Evolutionary conservation across 2,329 filamentous ascomycete species (phyloP).

Genomic region (Colletotrichum tabaci): DNA sequence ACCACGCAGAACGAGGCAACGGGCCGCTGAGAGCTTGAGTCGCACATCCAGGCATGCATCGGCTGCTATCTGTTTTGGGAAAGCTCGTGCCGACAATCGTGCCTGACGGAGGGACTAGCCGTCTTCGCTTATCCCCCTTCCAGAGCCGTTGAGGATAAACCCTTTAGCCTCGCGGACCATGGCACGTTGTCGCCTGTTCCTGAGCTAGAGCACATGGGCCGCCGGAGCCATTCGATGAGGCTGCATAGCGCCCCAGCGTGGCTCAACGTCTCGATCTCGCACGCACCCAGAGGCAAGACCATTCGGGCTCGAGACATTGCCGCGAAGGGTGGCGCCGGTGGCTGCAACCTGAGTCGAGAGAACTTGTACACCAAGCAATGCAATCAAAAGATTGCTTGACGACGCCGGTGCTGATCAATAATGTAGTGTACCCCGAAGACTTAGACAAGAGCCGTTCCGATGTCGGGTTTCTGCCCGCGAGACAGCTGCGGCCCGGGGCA

Average conservation of each 20-base stretch:
- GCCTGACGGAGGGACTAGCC: not conserved
- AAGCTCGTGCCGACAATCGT: not conserved
- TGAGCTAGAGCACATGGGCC: not conserved
- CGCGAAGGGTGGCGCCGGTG: not conserved
- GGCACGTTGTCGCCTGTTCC: conserved; percentile 22
- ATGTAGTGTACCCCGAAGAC: not conserved
- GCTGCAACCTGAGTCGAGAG: not conserved
- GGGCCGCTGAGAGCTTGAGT: not conserved
- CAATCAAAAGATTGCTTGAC: not conserved
- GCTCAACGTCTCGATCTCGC: not conserved
- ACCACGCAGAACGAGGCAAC: conserved; percentile 7
- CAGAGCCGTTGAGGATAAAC: not conserved
- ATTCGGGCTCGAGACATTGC: not conserved
- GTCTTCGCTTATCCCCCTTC: conserved; percentile 19
- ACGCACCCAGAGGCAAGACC: conserved; percentile 1
- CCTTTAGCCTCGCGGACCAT: conserved; percentile 21
- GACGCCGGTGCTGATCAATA: not conserved
- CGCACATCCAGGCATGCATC: conserved; percentile 3
- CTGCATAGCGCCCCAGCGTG: not conserved
- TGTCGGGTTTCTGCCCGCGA: conserved; percentile 12
- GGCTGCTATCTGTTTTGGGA: conserved; percentile 1
- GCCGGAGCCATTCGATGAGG: not conserved
- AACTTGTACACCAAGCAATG: not conserved
- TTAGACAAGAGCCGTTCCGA: not conserved
- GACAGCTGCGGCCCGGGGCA: conserved; percentile 25